Conservation (phyloP, 768 basidiomycete genomes). For the Hericium coralloides region DNA sequence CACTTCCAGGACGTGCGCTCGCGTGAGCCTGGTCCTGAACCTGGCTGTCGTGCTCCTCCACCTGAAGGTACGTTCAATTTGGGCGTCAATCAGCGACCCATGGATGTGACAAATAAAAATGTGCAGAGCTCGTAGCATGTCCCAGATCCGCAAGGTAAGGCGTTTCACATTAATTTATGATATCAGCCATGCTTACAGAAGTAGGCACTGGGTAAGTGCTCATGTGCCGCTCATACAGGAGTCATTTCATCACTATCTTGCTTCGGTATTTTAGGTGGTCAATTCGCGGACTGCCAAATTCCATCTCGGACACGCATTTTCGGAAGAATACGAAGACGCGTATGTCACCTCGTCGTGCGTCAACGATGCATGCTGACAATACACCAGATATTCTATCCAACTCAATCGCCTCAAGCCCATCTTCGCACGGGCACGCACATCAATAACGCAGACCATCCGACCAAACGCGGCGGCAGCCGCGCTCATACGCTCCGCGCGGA, state of each 20-base stretch:
- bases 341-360: conserved; percentile 17
- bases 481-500: conserved; percentile 42
- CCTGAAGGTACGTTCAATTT: conserved; percentile 39
- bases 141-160: conserved; percentile 56
- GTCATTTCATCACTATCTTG: not conserved
- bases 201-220: conserved; percentile 53
- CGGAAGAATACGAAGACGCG: conserved; percentile 54
- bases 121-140: conserved; percentile 61
- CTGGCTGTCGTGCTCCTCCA: conserved; percentile 52
- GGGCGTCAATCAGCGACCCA: not conserved
- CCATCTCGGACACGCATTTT: conserved; percentile 50
- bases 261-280: conserved; percentile 33
- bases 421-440: conserved; percentile 36
- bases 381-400: conserved; percentile 39
- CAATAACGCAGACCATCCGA: conserved; percentile 42
- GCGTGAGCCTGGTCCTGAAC: conserved; percentile 55
- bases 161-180: not conserved
- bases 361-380: not conserved
- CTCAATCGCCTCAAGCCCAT: conserved; percentile 51
- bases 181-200: conserved; percentile 8
- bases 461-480: conserved; percentile 37
- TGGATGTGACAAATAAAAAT: not conserved
- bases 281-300: conserved; percentile 58
- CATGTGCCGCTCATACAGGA: not conserved
- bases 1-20: conserved; percentile 48